Evolutionary conservation across 2,329 filamentous ascomycete species (phyloP), one percentile per base, ranked within the genome.

Genomic region (Fusarium buxicola): DNA sequence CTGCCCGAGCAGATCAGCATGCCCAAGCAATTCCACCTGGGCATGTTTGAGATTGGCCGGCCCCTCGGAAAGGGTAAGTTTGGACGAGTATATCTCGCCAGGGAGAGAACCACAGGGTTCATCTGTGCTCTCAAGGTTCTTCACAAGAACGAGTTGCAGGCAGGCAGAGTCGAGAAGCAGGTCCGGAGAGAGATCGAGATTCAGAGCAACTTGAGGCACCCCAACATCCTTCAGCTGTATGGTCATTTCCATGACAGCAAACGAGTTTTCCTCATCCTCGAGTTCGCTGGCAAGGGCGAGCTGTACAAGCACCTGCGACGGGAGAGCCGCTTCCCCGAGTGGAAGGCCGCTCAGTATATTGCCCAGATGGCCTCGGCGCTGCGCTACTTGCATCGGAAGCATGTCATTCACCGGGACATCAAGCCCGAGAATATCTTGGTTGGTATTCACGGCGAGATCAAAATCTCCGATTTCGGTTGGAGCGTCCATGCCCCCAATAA

Each of bases 381-480:
- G 67, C 89, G 89, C 68, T 98, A 97, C 74, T 85, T 97, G 40
- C 94, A 97, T 81, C 92, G 92, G 76, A 98, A 98, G 81, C 93
- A 97, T 76, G 92, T 98, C 69, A 98, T 98, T 81, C 94, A 98
- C 78, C 86, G 94, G 57, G 94, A 98, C 72, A 98, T 98, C 80
- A 98, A 98, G 82, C 94, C 94, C 3, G 94, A 98, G 79, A 98
- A 98, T 73, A 98, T 98, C 65, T 85, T 98, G 18, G 90, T 98
- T 27, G 94, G 94, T 12, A 93, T 98, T 58, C 94, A 98, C 74
- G 95, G 94, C 66, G 95, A 99, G 82, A 94, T 99, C 80, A 99
- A 99, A 79, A 94, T 99, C 73, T 96, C 92, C 5, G 95, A 99
- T 77, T 99, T 98, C 73, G 94, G 95, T 45, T 99, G 95, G 95